Base-by-base conservation (phyloP, 139 green algal genomes). In the Haematococcus lacustris region DNA sequence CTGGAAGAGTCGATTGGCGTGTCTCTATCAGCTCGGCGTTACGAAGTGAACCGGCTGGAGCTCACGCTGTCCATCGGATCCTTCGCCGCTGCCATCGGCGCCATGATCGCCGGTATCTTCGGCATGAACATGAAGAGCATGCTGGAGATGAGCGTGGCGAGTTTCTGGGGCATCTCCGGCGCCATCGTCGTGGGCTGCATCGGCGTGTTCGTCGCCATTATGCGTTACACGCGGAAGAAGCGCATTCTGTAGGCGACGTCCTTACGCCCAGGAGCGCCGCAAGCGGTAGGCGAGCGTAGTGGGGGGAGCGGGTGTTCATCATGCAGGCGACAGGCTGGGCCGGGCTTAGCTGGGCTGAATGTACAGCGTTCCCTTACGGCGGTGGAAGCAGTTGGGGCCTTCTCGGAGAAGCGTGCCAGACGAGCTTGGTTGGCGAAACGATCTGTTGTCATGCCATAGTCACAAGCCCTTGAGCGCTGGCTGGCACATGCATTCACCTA, bases 1-100 rank as follows among this genome's bases (percentile, higher is more conserved):
- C 70, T 97, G 51, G 92, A 97, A 82, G 92, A 97, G 77, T 93
- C 86, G 43, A 97, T 97, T 66, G 87, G 87, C 17, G 85, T 97
- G 32, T 93, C 85, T 5, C 85, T 97, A 2, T 90, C 78, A 17
- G 88, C 91, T 1, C 71, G 91, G 1, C 85, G 91, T 21, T 89
- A 82, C 68, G 83, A 95, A 81, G 89, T 97, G 3, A 96, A 96
- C 78, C 82, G 92, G 1, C 84, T 97, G 76, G 92, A 97, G 82
- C 81, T 97, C 60, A 89, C 89, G 74, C 81, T 97, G 41, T 91
- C 81, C 57, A 97, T 97, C 51, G 93, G 86, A 28, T 89, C 80
- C 51, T 97, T 97, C 84, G 91, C 92, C 13, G 92, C 92, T 3
- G 87, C 90, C 17, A 51, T 97, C 21, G 93, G 93, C 13, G 93